These are phyloP conservation scores for Coleophoma crateriformis DNA, from an alignment of 2,329 filamentous ascomycete species.

Conservation along the genomic window DNA sequence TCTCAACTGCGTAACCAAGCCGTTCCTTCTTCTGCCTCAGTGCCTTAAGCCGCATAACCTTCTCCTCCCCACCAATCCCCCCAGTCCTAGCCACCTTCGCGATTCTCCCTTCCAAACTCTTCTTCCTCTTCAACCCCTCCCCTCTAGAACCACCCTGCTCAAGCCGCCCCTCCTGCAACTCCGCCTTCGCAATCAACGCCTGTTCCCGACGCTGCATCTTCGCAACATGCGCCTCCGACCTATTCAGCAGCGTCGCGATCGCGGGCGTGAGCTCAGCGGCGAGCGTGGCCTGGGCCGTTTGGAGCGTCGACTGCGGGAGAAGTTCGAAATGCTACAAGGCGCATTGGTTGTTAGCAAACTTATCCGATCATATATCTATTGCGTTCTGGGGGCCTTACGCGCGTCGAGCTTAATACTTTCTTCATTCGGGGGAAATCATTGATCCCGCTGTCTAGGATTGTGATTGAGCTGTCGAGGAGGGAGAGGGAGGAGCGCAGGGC, in stretches of 20 bases:
- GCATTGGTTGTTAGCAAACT: not conserved
- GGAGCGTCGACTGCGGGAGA: slow-evolving; percentile 59
- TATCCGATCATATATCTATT: not conserved
- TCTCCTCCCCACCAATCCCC: slow-evolving; percentile 16
- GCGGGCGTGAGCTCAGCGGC: slow-evolving; percentile 69
- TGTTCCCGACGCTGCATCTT: slow-evolving; percentile 63
- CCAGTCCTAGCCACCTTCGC: slow-evolving; percentile 15
- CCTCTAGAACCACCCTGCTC: slow-evolving; percentile 43
- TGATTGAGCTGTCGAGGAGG: slow-evolving; percentile 29
- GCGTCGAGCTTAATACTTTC: slow-evolving; percentile 27
- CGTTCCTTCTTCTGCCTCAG: slow-evolving; percentile 65
- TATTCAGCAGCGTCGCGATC: slow-evolving; percentile 55
- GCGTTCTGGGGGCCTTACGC: slow-evolving; percentile 18
- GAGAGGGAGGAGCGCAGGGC: slow-evolving; percentile 31
- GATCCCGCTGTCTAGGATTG: slow-evolving; percentile 20
- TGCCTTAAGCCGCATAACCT: slow-evolving; percentile 45
- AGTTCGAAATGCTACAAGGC: slow-evolving; percentile 63
- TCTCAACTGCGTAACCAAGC: slow-evolving; percentile 64
- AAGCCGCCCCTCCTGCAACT: slow-evolving; percentile 60
- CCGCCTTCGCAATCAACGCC: slow-evolving; percentile 57
- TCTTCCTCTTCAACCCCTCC: slow-evolving; percentile 26
- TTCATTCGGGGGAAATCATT: slow-evolving; percentile 28
- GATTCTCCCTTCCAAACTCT: slow-evolving; percentile 33
- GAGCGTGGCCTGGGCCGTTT: slow-evolving; percentile 58
- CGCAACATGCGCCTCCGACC: slow-evolving; percentile 59